phyloP scores from a whole-genome alignment of 495 filamentous ascomycete species.

The Hyaloscypha variabilis region DNA sequence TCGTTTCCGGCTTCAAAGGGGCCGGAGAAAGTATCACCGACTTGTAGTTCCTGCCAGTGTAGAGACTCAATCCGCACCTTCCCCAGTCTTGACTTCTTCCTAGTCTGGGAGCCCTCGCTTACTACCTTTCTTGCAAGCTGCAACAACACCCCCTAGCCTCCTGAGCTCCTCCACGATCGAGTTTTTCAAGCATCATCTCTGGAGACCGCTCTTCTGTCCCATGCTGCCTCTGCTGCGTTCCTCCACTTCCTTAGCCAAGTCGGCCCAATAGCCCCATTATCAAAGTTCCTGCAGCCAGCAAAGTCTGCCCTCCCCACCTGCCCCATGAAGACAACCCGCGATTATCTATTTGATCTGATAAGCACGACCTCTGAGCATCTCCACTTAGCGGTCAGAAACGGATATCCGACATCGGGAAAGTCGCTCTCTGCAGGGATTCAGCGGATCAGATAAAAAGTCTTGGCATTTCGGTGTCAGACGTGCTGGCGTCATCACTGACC shows the following conservation, averaged over 20 bases:
- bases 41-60: too few species aligned
- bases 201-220: constrained; percentile 13
- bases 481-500: constrained; percentile 13
- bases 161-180: too few species aligned
- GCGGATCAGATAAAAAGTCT: constrained; percentile 32
- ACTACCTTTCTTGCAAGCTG: background rate
- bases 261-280: background rate
- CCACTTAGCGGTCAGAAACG: background rate
- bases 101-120: background rate
- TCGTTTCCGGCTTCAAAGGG: background rate
- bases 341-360: constrained; percentile 28
- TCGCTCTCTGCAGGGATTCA: background rate
- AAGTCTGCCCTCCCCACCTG: constrained; percentile 6
- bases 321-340: constrained; percentile 1
- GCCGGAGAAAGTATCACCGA: background rate
- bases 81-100: background rate
- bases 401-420: background rate
- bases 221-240: background rate
- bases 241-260: background rate
- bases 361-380: constrained; percentile 9
- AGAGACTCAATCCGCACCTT: too few species aligned
- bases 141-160: too few species aligned
- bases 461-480: constrained; percentile 6
- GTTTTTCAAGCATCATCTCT: background rate
- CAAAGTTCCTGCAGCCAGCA: constrained; percentile 2